Base-by-base conservation (phyloP, 1,284 basidiomycete species). In the Cerioporus squamosus region DNA sequence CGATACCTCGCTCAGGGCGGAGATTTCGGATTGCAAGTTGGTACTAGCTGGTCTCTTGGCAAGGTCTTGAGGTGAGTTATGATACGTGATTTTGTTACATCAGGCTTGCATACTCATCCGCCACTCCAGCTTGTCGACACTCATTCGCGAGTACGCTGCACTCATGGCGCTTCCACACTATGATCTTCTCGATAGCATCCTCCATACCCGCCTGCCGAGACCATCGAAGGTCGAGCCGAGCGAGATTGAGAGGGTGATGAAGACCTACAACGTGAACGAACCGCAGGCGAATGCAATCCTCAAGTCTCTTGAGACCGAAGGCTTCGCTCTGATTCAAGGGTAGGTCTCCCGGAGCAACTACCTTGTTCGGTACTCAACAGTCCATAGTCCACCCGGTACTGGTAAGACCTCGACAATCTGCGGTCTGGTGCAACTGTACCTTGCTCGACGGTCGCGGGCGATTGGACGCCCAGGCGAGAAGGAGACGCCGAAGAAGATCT, bases 401-500 rank as follows among this genome's bases (percentile, higher is more conserved):
- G 97, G 97, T 42, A 99, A 99, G 77, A 99, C 97, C 10, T 98
- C 95, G 50, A 99, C 97, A 0, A 99, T 99, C 64, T 94, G 95
- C 67, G 95, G 94, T 18, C 81, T 99, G n/a, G 91, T 98, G 2
- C 90, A 94, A 40, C 86, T 90, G 7, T 95, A 93, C 70, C 74
- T 97, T 39, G 84, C 88, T 1, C 82, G 78, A 48, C 84, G 90
- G 5, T 74, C 80, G 10, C 77, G 76, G 24, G 73, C 81, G 69
- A 79, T 44, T 76, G 84, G 81, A 22, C 78, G 71, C 18, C 74
- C 76, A 40, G 75, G 77, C 0, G 80, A 85, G 44, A 84, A 83
- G 62, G 76, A 76, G n/a, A 71, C 80, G 2, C 74, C 80, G 2
- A 77, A 86, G 58, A 97, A 97, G 72, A 80, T 99, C 45, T 82